These are phyloP conservation scores for Angophora floribunda DNA, from an alignment of 345 rosid species.

Conservation along the genomic window DNA sequence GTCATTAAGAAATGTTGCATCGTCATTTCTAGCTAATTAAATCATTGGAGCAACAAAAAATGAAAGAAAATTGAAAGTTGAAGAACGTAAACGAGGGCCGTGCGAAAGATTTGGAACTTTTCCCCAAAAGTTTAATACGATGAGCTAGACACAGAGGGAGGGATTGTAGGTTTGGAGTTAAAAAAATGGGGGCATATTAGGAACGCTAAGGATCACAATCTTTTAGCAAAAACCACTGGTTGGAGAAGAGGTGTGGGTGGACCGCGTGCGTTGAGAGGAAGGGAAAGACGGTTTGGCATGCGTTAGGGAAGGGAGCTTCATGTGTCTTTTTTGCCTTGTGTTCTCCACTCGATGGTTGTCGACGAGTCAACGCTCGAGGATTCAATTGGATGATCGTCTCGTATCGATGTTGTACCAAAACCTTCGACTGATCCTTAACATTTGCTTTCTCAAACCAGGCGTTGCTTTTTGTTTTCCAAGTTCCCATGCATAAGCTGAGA, in stretches of 20 bases:
- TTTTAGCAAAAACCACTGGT: too few species aligned
- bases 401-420: not conserved
- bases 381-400: not conserved
- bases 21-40: not conserved
- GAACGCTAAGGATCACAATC: too few species aligned
- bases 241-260: too few species aligned
- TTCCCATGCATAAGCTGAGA: not conserved
- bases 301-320: not conserved
- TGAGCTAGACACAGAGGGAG: not conserved
- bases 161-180: too few species aligned
- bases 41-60: not conserved
- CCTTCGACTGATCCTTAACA: not conserved
- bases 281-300: not conserved
- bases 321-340: not conserved
- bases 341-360: not conserved
- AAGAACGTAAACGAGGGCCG: not conserved
- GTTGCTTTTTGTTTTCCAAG: not conserved
- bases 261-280: too few species aligned
- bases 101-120: not conserved
- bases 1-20: not conserved
- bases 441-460: not conserved
- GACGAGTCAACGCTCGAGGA: not conserved
- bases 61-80: not conserved
- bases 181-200: too few species aligned
- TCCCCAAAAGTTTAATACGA: not conserved